phyloP scores from a whole-genome alignment of 1,284 basidiomycete genomes.

The Fomitiporia mediterranea region DNA sequence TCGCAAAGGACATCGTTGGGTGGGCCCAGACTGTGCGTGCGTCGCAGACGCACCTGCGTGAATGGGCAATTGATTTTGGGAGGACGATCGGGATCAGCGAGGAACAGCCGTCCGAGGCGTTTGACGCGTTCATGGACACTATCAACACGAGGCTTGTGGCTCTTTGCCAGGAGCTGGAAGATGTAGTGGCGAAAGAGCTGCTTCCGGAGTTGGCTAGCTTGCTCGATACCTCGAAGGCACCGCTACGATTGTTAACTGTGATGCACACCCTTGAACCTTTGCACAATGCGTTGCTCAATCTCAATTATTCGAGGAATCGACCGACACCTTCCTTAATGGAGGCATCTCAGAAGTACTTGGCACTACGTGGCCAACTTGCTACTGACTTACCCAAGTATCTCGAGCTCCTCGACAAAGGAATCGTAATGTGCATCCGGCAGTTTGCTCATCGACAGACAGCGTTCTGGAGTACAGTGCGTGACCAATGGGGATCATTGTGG shows the following conservation, averaged over 20 bases:
- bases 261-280: constrained; percentile 67
- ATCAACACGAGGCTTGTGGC: constrained; percentile 51
- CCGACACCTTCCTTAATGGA: constrained; percentile 59
- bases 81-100: constrained; percentile 60
- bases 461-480: constrained; percentile 54
- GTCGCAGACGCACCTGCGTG: constrained; percentile 42
- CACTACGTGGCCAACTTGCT: constrained; percentile 62
- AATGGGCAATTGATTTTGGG: constrained; percentile 63
- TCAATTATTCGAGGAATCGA: constrained; percentile 55
- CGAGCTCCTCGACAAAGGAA: constrained; percentile 50
- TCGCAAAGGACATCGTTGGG: constrained; percentile 53
- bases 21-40: constrained; percentile 52
- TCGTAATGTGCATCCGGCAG: constrained; percentile 44
- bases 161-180: constrained; percentile 47
- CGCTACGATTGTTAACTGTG: constrained; percentile 58
- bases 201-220: constrained; percentile 53
- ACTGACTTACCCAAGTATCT: constrained; percentile 64
- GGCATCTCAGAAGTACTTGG: constrained; percentile 69
- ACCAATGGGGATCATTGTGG: constrained; percentile 72
- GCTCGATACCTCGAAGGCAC: constrained; percentile 51
- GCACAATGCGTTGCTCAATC: constrained; percentile 60
- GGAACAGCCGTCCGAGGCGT: constrained; percentile 53
- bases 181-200: constrained; percentile 46
- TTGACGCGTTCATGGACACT: constrained; percentile 65
- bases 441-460: constrained; percentile 51